phyloP scores from a whole-genome alignment of 208 protist species.

The Strigomonas culicis region DNA sequence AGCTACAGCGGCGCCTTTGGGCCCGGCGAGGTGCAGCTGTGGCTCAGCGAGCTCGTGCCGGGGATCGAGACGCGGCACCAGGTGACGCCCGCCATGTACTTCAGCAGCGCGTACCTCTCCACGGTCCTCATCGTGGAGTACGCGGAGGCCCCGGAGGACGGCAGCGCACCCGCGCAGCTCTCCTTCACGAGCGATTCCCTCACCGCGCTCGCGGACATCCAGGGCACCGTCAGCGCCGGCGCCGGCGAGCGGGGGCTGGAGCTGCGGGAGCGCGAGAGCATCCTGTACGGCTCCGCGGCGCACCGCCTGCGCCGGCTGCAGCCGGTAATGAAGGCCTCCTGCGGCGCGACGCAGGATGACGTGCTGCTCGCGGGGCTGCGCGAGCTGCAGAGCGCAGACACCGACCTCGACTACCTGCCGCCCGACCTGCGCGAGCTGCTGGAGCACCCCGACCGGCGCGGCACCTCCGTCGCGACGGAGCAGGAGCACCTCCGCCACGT shows the following conservation, averaged over 20 bases:
- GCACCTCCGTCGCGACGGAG: slow-evolving; percentile 29
- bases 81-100: slow-evolving; percentile 31
- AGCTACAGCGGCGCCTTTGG: slow-evolving; percentile 46
- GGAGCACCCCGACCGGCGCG: slow-evolving; percentile 34
- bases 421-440: slow-evolving; percentile 40
- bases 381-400: slow-evolving; percentile 54
- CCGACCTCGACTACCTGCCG: slow-evolving; percentile 41
- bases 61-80: slow-evolving; percentile 44
- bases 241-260: slow-evolving; percentile 23
- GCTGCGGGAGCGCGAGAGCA: slow-evolving; percentile 33
- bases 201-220: slow-evolving; percentile 33
- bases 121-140: slow-evolving; percentile 39
- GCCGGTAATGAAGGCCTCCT: slow-evolving; percentile 35
- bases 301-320: slow-evolving; percentile 40
- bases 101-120: slow-evolving; percentile 49
- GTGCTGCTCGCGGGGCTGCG: slow-evolving; percentile 59
- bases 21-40: slow-evolving; percentile 42
- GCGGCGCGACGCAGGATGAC: slow-evolving; percentile 23
- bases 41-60: slow-evolving; percentile 60
- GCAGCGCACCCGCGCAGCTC: slow-evolving; percentile 18
- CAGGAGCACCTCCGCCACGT: slow-evolving; percentile 38
- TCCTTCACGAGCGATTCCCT: slow-evolving; percentile 57
- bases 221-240: slow-evolving; percentile 21
- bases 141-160: slow-evolving; percentile 13
- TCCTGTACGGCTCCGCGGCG: slow-evolving; percentile 36